Evolutionary conservation across 345 rosid genomes (phyloP).

Genomic region (Punica granatum): DNA sequence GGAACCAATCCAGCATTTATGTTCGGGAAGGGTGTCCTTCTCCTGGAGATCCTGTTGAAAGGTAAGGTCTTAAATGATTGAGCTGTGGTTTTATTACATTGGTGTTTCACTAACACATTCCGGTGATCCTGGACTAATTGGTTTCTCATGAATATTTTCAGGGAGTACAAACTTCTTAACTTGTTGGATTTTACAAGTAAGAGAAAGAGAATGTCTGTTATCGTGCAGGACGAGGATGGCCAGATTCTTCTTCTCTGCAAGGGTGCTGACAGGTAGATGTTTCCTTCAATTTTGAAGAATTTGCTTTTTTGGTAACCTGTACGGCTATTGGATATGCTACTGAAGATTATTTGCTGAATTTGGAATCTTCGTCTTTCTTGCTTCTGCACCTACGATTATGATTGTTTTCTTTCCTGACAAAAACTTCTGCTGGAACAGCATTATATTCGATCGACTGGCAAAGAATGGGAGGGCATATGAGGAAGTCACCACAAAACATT

Average conservation of each 20-base stretch:
- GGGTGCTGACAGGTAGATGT: slow-evolving; percentile 97
- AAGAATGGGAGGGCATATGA: slow-evolving; percentile 71
- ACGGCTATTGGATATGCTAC: not conserved
- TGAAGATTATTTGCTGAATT: not conserved
- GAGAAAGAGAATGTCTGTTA: slow-evolving; percentile 96
- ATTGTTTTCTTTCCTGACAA: not conserved
- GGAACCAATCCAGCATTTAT: slow-evolving; percentile 85
- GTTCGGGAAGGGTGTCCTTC: slow-evolving; percentile 54
- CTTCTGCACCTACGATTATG: not conserved
- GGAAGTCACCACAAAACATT: slow-evolving; percentile 61
- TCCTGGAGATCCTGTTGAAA: slow-evolving; percentile 49
- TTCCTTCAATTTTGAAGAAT: not conserved
- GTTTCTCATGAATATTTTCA: slow-evolving; percentile 23
- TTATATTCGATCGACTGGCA: slow-evolving; percentile 83
- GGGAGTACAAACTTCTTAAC: slow-evolving; percentile 90
- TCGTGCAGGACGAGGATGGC: slow-evolving; percentile 81
- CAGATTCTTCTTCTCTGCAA: slow-evolving; percentile 91
- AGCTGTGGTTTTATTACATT: not conserved
- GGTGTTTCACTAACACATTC: not conserved
- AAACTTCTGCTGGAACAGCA: slow-evolving; percentile 32
- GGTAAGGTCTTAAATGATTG: slow-evolving; percentile 37
- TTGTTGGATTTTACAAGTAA: slow-evolving; percentile 95
- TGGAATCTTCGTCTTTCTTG: not conserved
- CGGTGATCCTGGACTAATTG: slow-evolving; percentile 4
- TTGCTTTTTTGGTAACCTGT: not conserved